Evolutionary conservation across 768 basidiomycete species (phyloP).

Genomic region (Cubamyces lactineus): DNA sequence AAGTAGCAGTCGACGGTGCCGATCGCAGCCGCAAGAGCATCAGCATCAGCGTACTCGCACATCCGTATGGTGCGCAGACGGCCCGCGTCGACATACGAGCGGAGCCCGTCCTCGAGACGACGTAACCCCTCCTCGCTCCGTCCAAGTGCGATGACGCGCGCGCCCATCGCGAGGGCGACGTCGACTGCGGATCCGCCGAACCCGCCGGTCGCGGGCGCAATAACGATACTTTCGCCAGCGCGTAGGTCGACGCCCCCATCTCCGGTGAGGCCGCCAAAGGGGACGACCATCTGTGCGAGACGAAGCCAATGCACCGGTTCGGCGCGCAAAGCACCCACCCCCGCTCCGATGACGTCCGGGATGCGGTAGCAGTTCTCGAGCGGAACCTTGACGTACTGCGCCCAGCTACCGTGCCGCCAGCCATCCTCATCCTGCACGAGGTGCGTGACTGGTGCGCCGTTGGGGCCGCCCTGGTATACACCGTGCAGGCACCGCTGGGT

Average conservation of each 20-base stretch:
- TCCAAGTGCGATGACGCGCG: neutral
- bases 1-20: neutral
- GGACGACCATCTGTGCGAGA: neutral
- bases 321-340: neutral
- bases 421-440: neutral
- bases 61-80: constrained; percentile 1
- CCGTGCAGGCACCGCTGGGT: neutral
- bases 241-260: neutral
- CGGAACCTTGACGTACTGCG: neutral
- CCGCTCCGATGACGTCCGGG: neutral
- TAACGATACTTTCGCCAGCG: neutral
- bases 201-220: neutral
- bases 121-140: neutral
- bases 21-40: neutral
- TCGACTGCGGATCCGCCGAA: neutral
- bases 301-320: neutral
- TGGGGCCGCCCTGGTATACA: neutral
- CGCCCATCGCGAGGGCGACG: neutral
- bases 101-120: neutral
- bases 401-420: neutral
- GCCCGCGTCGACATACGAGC: neutral
- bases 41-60: neutral
- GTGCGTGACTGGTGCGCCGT: neutral
- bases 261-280: constrained; percentile 1
- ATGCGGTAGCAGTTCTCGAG: constrained; percentile 1